A percentile compares a stretch with the other conserved stretches of the same genome.
phyloP scores from a whole-genome alignment of 225 moss, liverwort and hornwort species.

The Asterella californica region DNA sequence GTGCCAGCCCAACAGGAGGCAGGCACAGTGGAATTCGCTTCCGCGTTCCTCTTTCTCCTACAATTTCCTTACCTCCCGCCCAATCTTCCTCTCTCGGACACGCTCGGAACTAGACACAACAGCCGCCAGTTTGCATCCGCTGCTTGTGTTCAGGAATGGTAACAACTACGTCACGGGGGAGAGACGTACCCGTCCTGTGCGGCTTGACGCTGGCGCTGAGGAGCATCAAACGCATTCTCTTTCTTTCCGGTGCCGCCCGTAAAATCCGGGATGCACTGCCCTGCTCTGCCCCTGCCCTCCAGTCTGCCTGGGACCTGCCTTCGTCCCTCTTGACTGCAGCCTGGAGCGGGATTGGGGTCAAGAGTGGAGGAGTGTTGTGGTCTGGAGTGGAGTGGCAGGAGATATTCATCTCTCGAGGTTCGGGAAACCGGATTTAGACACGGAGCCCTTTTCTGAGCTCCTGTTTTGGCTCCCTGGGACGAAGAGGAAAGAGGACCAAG shows the following conservation, averaged over 20 bases:
- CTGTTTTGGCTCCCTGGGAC: slow-evolving; percentile 5
- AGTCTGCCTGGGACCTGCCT: neutral
- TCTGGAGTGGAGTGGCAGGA: neutral
- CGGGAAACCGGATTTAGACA: slow-evolving; percentile 13
- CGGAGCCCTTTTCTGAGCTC: neutral
- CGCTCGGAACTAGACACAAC: neutral
- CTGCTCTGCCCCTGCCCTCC: neutral
- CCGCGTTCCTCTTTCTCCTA: neutral
- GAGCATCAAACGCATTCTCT: slow-evolving; percentile 7
- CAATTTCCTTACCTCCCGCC: neutral
- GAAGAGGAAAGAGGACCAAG: neutral
- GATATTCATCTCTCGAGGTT: slow-evolving; percentile 15
- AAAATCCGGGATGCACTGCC: neutral
- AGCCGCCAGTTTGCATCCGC: slow-evolving; percentile 11
- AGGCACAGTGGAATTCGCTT: neutral
- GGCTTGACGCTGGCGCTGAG: neutral
- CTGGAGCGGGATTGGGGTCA: neutral
- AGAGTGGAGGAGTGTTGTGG: neutral
- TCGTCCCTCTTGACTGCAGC: neutral
- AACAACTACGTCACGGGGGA: neutral
- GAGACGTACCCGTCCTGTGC: slow-evolving; percentile 8
- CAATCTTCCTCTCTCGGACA: neutral
- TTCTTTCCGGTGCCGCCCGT: neutral
- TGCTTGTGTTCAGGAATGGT: slow-evolving; percentile 8
- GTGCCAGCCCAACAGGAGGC: neutral